Evolutionary conservation across 2,329 filamentous ascomycete species (phyloP).

Genomic region (Xylariaceae sp.): DNA sequence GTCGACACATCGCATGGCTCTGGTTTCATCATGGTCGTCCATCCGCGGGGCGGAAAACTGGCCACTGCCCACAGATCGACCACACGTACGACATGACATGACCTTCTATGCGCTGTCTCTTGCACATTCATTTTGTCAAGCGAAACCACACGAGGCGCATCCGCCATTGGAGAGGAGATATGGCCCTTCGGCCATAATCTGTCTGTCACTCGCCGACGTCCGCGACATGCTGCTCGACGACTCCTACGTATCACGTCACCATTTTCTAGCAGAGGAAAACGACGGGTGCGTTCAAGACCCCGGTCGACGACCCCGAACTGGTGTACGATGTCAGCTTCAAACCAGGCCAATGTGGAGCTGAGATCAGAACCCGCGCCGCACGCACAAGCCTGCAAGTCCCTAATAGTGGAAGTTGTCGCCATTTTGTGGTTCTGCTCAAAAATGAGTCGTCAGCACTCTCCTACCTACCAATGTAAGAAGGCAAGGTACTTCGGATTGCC

Average conservation of each 20-base stretch:
- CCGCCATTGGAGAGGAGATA: neutral
- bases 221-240: constrained; percentile 3
- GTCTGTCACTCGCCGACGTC: constrained; percentile 14
- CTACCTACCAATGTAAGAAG: neutral
- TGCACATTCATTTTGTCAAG: constrained; percentile 10
- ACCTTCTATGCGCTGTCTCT: constrained; percentile 13
- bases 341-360: constrained; percentile 13
- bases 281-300: neutral
- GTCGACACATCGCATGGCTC: constrained; percentile 7
- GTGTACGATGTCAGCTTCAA: neutral
- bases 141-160: constrained; percentile 2
- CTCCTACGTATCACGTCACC: constrained; percentile 8
- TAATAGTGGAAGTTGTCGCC: constrained; percentile 5
- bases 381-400: constrained; percentile 5
- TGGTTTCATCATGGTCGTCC: constrained; percentile 11
- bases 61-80: constrained; percentile 11
- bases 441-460: neutral
- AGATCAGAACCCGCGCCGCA: constrained; percentile 6
- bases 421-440: constrained; percentile 10
- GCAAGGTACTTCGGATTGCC: neutral
- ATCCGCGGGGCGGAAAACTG: constrained; percentile 10
- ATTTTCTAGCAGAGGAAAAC: neutral
- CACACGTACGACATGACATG: constrained; percentile 9
- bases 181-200: neutral
- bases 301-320: constrained; percentile 1